Conservation (phyloP, 495 filamentous ascomycete genomes). For the Geopyxis carbonaria region DNA sequence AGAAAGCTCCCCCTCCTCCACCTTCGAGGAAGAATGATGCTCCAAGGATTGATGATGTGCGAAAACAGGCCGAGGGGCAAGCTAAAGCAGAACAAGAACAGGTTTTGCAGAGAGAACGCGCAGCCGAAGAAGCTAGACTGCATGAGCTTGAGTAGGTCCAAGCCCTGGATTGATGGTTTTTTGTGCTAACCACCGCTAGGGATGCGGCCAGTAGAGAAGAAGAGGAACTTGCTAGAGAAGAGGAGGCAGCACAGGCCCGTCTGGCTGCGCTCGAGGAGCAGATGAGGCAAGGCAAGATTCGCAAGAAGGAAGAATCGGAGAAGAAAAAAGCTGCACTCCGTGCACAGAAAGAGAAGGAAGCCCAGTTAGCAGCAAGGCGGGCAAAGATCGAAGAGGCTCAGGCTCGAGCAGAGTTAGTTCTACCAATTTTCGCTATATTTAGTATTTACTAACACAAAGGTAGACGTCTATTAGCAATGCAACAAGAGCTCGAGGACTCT, state of each 20-base stretch:
- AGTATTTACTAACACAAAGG: conserved; percentile 3
- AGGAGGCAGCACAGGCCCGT: conserved; percentile 63
- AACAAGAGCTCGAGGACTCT: conserved; percentile 65
- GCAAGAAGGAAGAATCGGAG: conserved; percentile 78
- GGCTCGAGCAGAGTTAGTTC: conserved; percentile 46
- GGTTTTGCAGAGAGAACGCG: conserved; percentile 43
- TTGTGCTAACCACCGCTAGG: conserved; percentile 33
- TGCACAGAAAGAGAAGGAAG: conserved; percentile 78
- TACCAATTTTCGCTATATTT: background rate
- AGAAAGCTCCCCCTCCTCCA: conserved; percentile 77
- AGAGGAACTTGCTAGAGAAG: conserved; percentile 59
- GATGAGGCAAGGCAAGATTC: conserved; percentile 85
- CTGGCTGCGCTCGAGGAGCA: conserved; percentile 83
- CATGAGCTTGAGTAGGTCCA: conserved; percentile 66
- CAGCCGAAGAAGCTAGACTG: conserved; percentile 56
- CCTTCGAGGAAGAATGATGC: conserved; percentile 55
- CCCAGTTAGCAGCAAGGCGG: conserved; percentile 62
- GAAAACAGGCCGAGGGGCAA: no score
- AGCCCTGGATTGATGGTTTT: conserved; percentile 1
- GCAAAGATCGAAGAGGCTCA: conserved; percentile 83
- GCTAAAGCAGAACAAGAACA: conserved; percentile 38
- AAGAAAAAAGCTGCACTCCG: conserved; percentile 73
- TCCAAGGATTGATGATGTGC: no score
- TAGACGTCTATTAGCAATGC: conserved; percentile 37
- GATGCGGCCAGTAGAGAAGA: conserved; percentile 59